Evolutionary conservation across 345 rosid species (phyloP).

Genomic region (Viola odorata): DNA sequence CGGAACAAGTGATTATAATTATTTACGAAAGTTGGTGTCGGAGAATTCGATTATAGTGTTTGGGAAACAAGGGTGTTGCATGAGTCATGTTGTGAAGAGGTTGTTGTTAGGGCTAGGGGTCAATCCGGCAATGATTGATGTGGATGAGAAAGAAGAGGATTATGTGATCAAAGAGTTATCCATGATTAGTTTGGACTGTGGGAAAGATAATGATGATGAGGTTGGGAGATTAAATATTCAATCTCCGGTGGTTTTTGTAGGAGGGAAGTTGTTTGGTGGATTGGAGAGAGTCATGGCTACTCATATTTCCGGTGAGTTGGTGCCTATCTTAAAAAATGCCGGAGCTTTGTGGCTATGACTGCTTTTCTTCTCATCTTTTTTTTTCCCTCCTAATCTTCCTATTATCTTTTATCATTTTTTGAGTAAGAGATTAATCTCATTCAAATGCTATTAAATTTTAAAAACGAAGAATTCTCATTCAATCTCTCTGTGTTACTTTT

Average conservation of each 20-base stretch:
- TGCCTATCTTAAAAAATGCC: constrained; percentile 71
- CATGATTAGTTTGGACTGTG: constrained; percentile 5
- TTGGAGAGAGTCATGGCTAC: constrained; percentile 73
- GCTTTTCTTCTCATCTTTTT: background rate
- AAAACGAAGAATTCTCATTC: too few species aligned
- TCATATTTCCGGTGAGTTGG: constrained; percentile 79
- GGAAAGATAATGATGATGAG: constrained; percentile 6
- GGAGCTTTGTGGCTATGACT: constrained; percentile 79
- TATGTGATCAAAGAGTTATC: constrained; percentile 32
- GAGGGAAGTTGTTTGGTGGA: constrained; percentile 83
- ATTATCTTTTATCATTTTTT: background rate
- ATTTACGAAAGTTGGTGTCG: constrained; percentile 32
- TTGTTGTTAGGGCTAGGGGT: constrained; percentile 68
- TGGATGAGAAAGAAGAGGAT: constrained; percentile 50
- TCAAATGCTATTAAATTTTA: too few species aligned
- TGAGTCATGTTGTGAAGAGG: constrained; percentile 67
- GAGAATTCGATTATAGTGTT: constrained; percentile 61
- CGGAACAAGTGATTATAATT: background rate
- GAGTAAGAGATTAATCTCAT: too few species aligned
- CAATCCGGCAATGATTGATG: constrained; percentile 59
- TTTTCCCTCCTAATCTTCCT: too few species aligned
- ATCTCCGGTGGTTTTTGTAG: constrained; percentile 70
- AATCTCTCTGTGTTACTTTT: too few species aligned
- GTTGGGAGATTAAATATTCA: constrained; percentile 19
- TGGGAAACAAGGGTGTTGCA: constrained; percentile 64